Evolutionary conservation across 2,329 filamentous ascomycete species (phyloP), one percentile per base, ranked within the genome.

Genomic region (Aspergillus tamarii): DNA sequence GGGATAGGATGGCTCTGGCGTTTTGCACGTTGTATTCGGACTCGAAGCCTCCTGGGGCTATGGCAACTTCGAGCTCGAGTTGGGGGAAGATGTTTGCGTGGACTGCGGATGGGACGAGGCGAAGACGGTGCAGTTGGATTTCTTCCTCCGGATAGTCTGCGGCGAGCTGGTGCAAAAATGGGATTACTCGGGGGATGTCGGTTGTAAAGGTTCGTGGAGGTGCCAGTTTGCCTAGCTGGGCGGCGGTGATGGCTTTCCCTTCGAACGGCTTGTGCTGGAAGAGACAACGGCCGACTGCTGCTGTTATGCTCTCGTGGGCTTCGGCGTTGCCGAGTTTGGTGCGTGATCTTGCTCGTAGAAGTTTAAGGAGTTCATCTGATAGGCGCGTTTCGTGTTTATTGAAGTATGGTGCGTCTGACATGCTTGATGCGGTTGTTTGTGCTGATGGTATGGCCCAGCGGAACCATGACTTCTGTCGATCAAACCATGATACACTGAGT

Each of bases 241-340:
- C 65, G 14, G 76, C 74, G 52, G 65, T 78, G 58, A 74, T 53
- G 14, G 63, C 57, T 6, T 64, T 60, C 30, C 70, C 62, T 14
- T 71, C 63, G 32, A 72, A 66, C 4, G 70, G 52, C 62, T 74
- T 71, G 50, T 63, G 70, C 46, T 70, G 45, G 59, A 81, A 80
- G n/a, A 80, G 70, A 64, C 76, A 78, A 60, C 72, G 76, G n/a
- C 78, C 78, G 58, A 77, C 70, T 2, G 74, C 67, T 26, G 78
- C 78, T 26, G 74, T 77, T 28, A 81, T 61, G 12, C 70, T 74
- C 63, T 80, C 78, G 23, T 70, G 69, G 1, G 74, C 59, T 16
- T 65, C 62, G 8, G 56, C 60, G 21, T 63, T 62, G 3, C 59
- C 56, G 11, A 28, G 43, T 7, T 39, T 21, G 2, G 61, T 32